These are phyloP conservation scores for Colletotrichum horii DNA, from an alignment of 2,329 filamentous ascomycete species.

Conservation along the genomic window DNA sequence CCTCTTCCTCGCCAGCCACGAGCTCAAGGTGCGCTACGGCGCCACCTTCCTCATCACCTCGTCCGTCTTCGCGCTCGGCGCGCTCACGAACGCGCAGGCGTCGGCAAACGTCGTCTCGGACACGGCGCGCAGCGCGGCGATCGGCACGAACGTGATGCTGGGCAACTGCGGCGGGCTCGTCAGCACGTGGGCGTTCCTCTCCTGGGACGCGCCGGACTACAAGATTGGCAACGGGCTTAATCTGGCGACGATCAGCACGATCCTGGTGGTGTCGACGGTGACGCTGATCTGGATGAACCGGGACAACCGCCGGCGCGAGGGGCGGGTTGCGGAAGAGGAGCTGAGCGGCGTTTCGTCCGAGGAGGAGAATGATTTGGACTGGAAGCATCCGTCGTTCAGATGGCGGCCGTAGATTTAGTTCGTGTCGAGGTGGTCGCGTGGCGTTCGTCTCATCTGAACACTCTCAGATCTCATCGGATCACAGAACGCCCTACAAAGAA, in stretches of 20 bases:
- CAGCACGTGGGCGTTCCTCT: slow-evolving; percentile 62
- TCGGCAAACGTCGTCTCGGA: slow-evolving; percentile 71
- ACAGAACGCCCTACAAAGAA: neutral
- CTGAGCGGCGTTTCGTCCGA: slow-evolving; percentile 56
- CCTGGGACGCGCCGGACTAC: slow-evolving; percentile 67
- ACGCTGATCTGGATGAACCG: slow-evolving; percentile 65
- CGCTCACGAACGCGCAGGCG: slow-evolving; percentile 66
- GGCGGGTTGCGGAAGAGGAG: slow-evolving; percentile 41
- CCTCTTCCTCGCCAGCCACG: slow-evolving; percentile 62
- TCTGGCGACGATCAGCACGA: slow-evolving; percentile 62
- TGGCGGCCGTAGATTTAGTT: slow-evolving; percentile 46
- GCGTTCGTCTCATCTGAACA: neutral
- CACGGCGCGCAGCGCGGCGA: slow-evolving; percentile 66
- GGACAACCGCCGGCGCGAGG: slow-evolving; percentile 54
- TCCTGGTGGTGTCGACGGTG: slow-evolving; percentile 53
- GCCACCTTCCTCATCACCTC: slow-evolving; percentile 68
- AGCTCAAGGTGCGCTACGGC: slow-evolving; percentile 58
- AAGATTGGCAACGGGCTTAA: slow-evolving; percentile 76
- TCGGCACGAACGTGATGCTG: slow-evolving; percentile 67
- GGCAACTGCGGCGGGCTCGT: slow-evolving; percentile 60
- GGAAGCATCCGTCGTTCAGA: slow-evolving; percentile 69
- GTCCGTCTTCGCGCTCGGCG: slow-evolving; percentile 65
- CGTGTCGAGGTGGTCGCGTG: no score
- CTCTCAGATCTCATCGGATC: neutral
- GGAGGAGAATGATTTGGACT: slow-evolving; percentile 66